Base-by-base conservation (phyloP, 306 rosid species). In the Pyrus bretschneideri region DNA sequence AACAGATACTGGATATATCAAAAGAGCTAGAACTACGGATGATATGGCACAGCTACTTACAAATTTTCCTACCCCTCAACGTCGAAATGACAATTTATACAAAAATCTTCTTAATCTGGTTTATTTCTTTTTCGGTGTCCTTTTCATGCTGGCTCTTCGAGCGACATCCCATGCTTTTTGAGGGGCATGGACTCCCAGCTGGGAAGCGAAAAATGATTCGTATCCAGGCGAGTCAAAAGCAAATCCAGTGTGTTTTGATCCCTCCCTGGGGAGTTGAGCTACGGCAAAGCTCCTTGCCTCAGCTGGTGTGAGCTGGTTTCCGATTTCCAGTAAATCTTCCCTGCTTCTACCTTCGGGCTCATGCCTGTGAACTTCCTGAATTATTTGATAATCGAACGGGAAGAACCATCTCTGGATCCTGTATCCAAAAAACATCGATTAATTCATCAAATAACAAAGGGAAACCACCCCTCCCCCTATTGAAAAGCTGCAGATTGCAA, bases 151-250 rank as follows among this genome's bases (percentile, higher is more conserved):
- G 82, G 98, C 97, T 83, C 98, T 84, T 76, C 92, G 88, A 44
- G 98, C 98, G 81, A 95, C 98, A 76, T 95, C 98, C 98, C 98
- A 95, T 40, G 97, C 92, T 74, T 89, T 95, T 63, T 92, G 98
- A 40, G 98, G 97, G 40, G 91, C 87, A 78, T 83, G 79, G 17
- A 89, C 75, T 60, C 98, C 97, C 3, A 80, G 86, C 87, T 92
- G 98, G 66, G 96, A 76, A 12, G 97, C 97, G 5, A 95, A 95
- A 78, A 92, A 95, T 3, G 98, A 95, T 82, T 95, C 97, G 2
- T 92, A 95, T 77, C 98, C 93, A 13, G 97, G 97, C 60, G 96
- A 94, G 78, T 95, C 97, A 30, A 95, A 94, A 71, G 97, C 98
- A 81, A 95, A 95, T 54, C 98, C 98, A 0, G 97, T 95, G 86